A percentile compares a stretch with the other conserved stretches of the same genome.
phyloP scores from a whole-genome alignment of 2,329 filamentous ascomycete genomes.

The Diaporthe amygdali region DNA sequence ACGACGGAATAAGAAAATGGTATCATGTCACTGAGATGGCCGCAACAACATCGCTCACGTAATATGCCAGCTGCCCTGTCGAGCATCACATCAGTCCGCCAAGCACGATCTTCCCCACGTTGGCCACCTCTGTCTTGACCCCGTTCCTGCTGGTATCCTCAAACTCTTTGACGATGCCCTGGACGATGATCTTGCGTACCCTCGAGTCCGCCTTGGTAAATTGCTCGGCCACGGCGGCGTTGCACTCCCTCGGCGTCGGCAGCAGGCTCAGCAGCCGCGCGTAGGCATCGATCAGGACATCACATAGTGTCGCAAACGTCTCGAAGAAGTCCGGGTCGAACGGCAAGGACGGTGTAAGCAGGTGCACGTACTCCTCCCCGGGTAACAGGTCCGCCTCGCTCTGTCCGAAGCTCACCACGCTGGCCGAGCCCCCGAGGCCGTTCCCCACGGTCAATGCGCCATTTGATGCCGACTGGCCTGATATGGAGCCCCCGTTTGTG shows the following conservation, averaged over 20 bases:
- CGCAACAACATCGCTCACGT: neutral
- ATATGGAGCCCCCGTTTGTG: slow-evolving; percentile 24
- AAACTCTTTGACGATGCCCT: slow-evolving; percentile 88
- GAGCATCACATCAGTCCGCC: slow-evolving; percentile 76
- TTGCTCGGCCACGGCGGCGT: slow-evolving; percentile 74
- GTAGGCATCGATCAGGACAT: slow-evolving; percentile 94
- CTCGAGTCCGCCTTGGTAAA: slow-evolving; percentile 89
- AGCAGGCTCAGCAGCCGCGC: slow-evolving; percentile 77
- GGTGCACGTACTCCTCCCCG: slow-evolving; percentile 85
- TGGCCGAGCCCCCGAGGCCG: slow-evolving; percentile 40
- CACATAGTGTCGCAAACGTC: slow-evolving; percentile 94
- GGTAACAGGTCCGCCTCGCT: slow-evolving; percentile 72
- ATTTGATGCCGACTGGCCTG: neutral
- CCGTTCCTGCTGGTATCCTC: slow-evolving; percentile 82
- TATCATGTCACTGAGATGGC: slow-evolving; percentile 17
- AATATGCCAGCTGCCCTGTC: neutral
- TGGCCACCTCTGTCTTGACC: slow-evolving; percentile 81
- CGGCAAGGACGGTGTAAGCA: slow-evolving; percentile 89
- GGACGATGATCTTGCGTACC: slow-evolving; percentile 87
- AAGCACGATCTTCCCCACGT: slow-evolving; percentile 86
- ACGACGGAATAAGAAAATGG: slow-evolving; percentile 19
- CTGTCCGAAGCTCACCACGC: slow-evolving; percentile 62
- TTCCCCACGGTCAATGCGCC: slow-evolving; percentile 30
- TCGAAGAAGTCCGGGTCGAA: slow-evolving; percentile 98
- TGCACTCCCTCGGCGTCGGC: slow-evolving; percentile 75